Evolutionary conservation across 306 rosid species (phyloP).

Genomic region (Fragaria iinumae): DNA sequence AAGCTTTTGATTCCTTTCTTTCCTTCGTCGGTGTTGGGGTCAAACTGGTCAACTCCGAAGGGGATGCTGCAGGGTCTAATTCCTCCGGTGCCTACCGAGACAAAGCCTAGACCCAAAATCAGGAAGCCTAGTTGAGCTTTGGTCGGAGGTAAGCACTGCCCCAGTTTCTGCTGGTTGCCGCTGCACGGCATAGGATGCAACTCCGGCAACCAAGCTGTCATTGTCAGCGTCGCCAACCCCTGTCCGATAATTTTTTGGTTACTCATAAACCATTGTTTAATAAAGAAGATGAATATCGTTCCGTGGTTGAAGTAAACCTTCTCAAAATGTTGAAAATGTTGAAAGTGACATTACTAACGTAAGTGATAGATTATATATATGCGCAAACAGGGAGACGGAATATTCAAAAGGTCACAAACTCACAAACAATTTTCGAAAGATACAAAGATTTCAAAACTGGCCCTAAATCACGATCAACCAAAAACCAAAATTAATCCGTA

Average conservation of each 20-base stretch:
- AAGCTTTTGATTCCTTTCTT: constrained; percentile 55
- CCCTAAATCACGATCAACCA: background rate
- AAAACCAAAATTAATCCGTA: background rate
- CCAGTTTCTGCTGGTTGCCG: constrained; percentile 15
- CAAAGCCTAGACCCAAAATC: constrained; percentile 37
- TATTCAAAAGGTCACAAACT: background rate
- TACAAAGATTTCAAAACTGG: background rate
- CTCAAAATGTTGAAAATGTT: no score
- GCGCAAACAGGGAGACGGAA: background rate
- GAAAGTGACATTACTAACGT: background rate
- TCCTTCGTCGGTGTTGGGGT: constrained; percentile 50
- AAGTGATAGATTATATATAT: background rate
- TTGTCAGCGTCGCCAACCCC: constrained; percentile 72
- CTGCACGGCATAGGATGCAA: constrained; percentile 64
- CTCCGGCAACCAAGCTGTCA: constrained; percentile 59
- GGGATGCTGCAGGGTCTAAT: constrained; percentile 77
- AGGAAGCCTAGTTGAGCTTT: constrained; percentile 32
- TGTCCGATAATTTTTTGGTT: constrained; percentile 8
- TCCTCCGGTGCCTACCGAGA: constrained; percentile 63
- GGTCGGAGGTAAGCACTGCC: constrained; percentile 47
- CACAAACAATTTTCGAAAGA: background rate
- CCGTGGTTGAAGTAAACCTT: no score
- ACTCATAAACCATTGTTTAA: no score
- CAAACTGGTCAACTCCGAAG: constrained; percentile 76
- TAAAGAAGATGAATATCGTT: no score